Base-by-base conservation (phyloP, 768 basidiomycete species). In the Cystofilobasidium macerans region DNA sequence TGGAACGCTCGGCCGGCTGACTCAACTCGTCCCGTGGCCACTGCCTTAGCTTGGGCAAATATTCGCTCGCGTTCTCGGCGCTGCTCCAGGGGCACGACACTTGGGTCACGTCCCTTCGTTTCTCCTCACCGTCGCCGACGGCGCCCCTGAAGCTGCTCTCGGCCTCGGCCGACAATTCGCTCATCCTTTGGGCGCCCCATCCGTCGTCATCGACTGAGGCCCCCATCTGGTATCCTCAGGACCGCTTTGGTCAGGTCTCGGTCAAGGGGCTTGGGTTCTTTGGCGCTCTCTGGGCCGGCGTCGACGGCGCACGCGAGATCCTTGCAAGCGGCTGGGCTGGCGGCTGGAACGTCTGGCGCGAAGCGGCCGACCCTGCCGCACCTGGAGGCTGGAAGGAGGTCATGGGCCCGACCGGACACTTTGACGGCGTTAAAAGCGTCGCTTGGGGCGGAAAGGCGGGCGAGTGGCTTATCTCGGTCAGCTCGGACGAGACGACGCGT, bases 81-180 rank as follows among this genome's bases (percentile, higher is more conserved):
- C 82, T 99, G 13, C 81, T 99, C 24, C 78, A 98, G 28, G 94
- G 95, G n/a, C 95, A 99, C 72, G 95, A 99, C 78, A 87, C 86
- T 8, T 88, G 88, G 32, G 79, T 99, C 32, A 95, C 94, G 0
- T 87, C 86, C 36, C 75, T 98, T n/a, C 79, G 84, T 38, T 99
- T 93, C 91, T 80, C 85, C 72, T 73, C 28, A 43, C 62, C 1
- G 51, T 45, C 38, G 32, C 32, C n/a, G 61, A 36, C 18, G 40
- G 67, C 0, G 36, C 69, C 8, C 3, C 80, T 80, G 4, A 85
- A 83, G 0, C 81, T 98, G 8, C 79, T 98, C n/a, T 93, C 92
- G 14, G 87, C 90, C 7, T 94, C 95, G 0, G 86, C 89, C 1
- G 95, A 99, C 76, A 94, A 93, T 24, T 97, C 93, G 11, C 74